Evolutionary conservation across 2,329 filamentous ascomycete species (phyloP), one percentile per base, ranked within the genome.

Genomic region (Colletotrichum sublineola): DNA sequence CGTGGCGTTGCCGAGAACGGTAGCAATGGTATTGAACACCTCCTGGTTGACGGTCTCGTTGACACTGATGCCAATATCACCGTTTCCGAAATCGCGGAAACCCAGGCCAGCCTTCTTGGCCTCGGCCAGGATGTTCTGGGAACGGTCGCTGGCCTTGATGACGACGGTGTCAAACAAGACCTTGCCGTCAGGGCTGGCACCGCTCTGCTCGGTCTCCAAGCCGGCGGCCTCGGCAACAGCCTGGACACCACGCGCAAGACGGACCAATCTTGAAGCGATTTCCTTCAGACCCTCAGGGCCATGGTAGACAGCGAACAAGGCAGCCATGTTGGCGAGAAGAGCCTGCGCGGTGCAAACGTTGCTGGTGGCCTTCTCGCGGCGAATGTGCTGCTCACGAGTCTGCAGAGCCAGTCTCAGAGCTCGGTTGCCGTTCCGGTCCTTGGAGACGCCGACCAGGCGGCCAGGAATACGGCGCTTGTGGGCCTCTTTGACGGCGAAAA

Each of bases 281-380:
- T 90, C 88, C 82, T 91, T 94, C 63, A 98, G 84, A 24, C 95
- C 95, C 66, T 90, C 83, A 0, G 96, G 96, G 4, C 96, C 96
- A 80, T 98, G 96, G 82, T 98, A 98, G 66, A 98, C 88, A 64
- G 95, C 95, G 80, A 97, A 98, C 85, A 98, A 92, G 67, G 95
- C 94, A 76, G 91, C 96, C 94, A 98, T 98, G 82, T 98, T 98
- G 48, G 96, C 96, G 63, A 98, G 86, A 36, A 98, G 85, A 11
- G 96, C 96, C 83, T 98, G 96, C 1, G 96, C 95, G 1, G 96
- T 98, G 85, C 96, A 98, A 72, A 98, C 95, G 80, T 98, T 98
- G 86, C 95, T 97, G 1, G 96, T 98, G 1, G 96, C 96, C 88
- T 98, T 98, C 81, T 98, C 96, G 78, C 96, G 90, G 75, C 96